These are phyloP conservation scores for Skeletonema marinoi DNA, from an alignment of 108 stramenopile species.

Conservation along the genomic window DNA sequence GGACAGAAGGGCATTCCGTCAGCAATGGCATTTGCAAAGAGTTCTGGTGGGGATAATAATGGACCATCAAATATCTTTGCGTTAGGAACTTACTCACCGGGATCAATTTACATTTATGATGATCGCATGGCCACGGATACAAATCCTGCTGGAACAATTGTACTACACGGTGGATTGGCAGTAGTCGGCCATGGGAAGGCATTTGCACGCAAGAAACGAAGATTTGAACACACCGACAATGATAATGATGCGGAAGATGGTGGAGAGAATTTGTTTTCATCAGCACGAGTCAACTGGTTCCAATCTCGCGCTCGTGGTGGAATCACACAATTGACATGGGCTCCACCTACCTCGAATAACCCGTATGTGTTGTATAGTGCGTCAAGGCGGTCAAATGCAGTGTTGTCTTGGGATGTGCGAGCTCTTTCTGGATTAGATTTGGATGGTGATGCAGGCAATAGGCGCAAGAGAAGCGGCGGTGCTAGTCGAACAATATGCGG, in stretches of 20 bases:
- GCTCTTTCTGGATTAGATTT: constrained; percentile 52
- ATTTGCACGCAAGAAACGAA: constrained; percentile 46
- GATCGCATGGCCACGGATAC: constrained; percentile 47
- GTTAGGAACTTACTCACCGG: constrained; percentile 83
- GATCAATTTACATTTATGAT: constrained; percentile 87
- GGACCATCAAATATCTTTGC: constrained; percentile 62
- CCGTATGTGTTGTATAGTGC: constrained; percentile 62
- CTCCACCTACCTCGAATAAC: constrained; percentile 29
- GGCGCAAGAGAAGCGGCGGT: not conserved
- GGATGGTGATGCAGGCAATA: not conserved
- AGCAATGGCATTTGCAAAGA: constrained; percentile 54
- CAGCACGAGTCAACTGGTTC: constrained; percentile 76
- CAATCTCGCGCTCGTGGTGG: constrained; percentile 71
- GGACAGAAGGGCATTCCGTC: constrained; percentile 86
- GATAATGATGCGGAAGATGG: constrained; percentile 2
- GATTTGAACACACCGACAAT: constrained; percentile 41
- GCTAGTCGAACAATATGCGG: constrained; percentile 52
- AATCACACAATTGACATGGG: constrained; percentile 78
- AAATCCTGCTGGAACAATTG: constrained; percentile 42
- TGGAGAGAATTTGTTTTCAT: constrained; percentile 49
- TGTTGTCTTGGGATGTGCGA: constrained; percentile 83
- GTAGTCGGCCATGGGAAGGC: constrained; percentile 77
- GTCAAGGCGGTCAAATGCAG: constrained; percentile 72
- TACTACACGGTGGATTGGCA: constrained; percentile 49
- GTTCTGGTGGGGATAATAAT: not conserved